Evolutionary conservation across 371 early-diverging fungal species (phyloP).

Genomic region (Lichtheimia hyalospora): DNA sequence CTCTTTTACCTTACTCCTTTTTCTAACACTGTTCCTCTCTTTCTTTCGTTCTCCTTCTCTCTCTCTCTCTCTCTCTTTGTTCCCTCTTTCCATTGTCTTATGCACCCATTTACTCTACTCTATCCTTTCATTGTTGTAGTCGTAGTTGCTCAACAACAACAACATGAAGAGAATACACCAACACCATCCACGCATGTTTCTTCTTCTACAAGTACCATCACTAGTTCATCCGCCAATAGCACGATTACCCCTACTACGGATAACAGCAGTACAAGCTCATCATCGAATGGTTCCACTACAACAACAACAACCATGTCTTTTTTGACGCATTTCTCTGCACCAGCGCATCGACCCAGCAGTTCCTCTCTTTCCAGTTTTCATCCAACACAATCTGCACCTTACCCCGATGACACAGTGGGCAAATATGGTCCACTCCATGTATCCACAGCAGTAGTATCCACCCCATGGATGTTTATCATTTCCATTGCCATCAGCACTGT

Average conservation of each 20-base stretch:
- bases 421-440: constrained; percentile 42
- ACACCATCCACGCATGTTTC: no score
- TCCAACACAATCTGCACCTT: constrained; percentile 41
- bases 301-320: constrained; percentile 28
- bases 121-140: neutral
- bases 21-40: neutral
- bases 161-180: neutral
- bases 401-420: constrained; percentile 46
- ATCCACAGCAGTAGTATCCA: constrained; percentile 9
- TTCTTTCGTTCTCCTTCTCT: constrained; percentile 9
- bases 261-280: neutral
- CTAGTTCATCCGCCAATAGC: constrained; percentile 2
- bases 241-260: constrained; percentile 8
- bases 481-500: neutral
- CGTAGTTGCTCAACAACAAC: constrained; percentile 12
- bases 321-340: constrained; percentile 31
- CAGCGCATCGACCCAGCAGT: constrained; percentile 18
- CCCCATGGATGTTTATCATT: neutral
- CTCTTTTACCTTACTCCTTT: neutral
- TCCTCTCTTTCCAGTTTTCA: constrained; percentile 26
- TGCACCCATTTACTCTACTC: neutral
- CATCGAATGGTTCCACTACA: neutral
- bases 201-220: neutral
- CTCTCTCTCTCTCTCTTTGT: neutral
- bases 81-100: constrained; percentile 6